phyloP scores from a whole-genome alignment of 257 asterid genomes.

The Ophiorrhiza pumila region DNA sequence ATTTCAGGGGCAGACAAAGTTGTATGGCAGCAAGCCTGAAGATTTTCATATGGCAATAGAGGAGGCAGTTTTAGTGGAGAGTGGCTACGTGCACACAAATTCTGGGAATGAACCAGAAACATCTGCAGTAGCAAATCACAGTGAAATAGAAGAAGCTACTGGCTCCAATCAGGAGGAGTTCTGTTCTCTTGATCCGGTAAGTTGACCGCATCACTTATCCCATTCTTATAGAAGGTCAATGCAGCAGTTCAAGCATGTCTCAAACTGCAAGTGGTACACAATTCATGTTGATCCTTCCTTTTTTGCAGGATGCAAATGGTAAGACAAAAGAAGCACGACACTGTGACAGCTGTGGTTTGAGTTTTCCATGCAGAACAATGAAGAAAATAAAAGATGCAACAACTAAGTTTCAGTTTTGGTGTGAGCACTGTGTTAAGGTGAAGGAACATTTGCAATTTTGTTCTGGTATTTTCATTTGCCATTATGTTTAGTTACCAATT shows the following conservation, averaged over 20 bases:
- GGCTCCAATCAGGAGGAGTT: conserved; percentile 74
- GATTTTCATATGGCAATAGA: conserved; percentile 79
- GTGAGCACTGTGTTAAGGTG: conserved; percentile 89
- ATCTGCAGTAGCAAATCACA: conserved; percentile 28
- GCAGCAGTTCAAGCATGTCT: background rate
- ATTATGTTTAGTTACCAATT: background rate
- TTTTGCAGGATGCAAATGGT: conserved; percentile 47
- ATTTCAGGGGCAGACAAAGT: conserved; percentile 88
- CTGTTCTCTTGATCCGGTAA: conserved; percentile 54
- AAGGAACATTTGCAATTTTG: background rate
- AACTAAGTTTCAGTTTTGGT: conserved; percentile 43
- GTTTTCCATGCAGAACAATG: conserved; percentile 57
- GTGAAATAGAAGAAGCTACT: conserved; percentile 66
- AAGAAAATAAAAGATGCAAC: conserved; percentile 50
- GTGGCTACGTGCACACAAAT: conserved; percentile 38
- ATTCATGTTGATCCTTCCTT: background rate
- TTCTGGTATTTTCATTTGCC: background rate
- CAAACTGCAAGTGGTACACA: background rate
- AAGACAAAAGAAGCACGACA: conserved; percentile 49
- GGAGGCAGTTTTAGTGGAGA: conserved; percentile 72
- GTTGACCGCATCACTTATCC: conserved; percentile 22
- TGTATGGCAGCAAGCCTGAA: conserved; percentile 81
- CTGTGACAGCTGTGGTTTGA: conserved; percentile 75
- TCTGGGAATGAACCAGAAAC: conserved; percentile 41
- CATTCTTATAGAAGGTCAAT: background rate